Base-by-base conservation (phyloP, 768 basidiomycete genomes). In the Tricholoma sp. region DNA sequence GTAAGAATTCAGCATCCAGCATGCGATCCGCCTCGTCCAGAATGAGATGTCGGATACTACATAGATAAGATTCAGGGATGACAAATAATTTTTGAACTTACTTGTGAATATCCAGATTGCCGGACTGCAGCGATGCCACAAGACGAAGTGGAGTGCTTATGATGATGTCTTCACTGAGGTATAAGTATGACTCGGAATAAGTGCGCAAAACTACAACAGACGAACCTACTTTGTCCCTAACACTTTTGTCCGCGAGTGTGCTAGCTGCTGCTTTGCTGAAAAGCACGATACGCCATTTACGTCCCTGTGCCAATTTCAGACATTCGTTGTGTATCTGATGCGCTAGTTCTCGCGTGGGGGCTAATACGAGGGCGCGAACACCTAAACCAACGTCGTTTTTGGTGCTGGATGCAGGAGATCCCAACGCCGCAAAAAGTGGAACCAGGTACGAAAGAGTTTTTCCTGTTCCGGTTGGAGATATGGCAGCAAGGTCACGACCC, bases 391-490 rank as follows among this genome's bases (percentile, higher is more conserved):
- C 60, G 15, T 78, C 72, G 28, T 61, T 59, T 53, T 79, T 77
- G 36, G 74, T 66, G 55, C 76, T 79, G 31, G 83, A 73, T 8
- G 77, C 67, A 6, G 91, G 91, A 3, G 76, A 69, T 12, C 72
- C 72, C 6, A 93, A 72, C 15, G 75, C 70, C 10, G 83, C 74
- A 57, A 98, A 80, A 20, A 93, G 77, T 0, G 97, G 95, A 13
- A 97, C 72, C 12, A 97, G 77, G 70, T 98, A 99, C 0, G 94
- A 83, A 6, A 98, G 77, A 0, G 97, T 99, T 76, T 99, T 99
- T 57, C 97, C 97, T 9, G 92, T 95, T 50, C 97, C 97, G 5
- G 97, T 99, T 0, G 97, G 97, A 0, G 97, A 97, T 17, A 98
- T 89, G 29, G 95, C 96, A 53, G 91, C 87, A 20, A 97, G 77